Evolutionary conservation across 345 rosid species (phyloP).

Genomic region (Dovyalis caffra): DNA sequence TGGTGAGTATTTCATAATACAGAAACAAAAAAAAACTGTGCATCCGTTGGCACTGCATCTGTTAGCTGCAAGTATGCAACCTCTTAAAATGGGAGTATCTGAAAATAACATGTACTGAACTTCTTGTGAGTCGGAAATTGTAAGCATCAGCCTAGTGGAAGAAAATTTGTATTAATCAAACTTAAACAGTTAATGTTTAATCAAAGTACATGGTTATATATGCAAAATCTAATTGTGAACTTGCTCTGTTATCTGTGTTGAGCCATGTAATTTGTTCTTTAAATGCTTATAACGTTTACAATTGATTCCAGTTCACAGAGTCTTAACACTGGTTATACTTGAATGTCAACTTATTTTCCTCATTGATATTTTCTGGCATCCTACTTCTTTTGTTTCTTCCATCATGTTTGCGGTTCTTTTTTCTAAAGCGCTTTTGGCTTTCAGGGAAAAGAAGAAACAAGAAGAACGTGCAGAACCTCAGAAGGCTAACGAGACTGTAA

Average conservation of each 20-base stretch:
- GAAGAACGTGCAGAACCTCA: slow-evolving; percentile 74
- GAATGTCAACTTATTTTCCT: not conserved
- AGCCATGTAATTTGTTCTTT: not conserved
- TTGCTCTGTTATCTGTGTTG: not conserved
- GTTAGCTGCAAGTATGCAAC: not conserved
- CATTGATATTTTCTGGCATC: not conserved
- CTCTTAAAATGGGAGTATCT: not conserved
- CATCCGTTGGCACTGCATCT: not conserved
- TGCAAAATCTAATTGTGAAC: not conserved
- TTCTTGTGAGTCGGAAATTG: not conserved
- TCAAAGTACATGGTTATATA: not conserved
- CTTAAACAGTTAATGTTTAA: not conserved
- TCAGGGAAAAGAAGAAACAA: slow-evolving; percentile 92
- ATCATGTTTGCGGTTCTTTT: not conserved
- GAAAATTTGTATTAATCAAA: not conserved
- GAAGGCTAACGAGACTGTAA: slow-evolving; percentile 72
- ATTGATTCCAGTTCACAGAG: not conserved
- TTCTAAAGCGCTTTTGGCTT: slow-evolving; percentile 9
- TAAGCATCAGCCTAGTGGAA: not conserved
- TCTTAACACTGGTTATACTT: not conserved
- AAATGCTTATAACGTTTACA: not conserved
- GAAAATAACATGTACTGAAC: not conserved
- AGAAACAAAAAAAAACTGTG: not conserved
- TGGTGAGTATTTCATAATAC: not conserved
- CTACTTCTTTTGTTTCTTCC: not conserved